Evolutionary conservation across 139 green algal species (phyloP).

Genomic region (Penium margaritaceum): DNA sequence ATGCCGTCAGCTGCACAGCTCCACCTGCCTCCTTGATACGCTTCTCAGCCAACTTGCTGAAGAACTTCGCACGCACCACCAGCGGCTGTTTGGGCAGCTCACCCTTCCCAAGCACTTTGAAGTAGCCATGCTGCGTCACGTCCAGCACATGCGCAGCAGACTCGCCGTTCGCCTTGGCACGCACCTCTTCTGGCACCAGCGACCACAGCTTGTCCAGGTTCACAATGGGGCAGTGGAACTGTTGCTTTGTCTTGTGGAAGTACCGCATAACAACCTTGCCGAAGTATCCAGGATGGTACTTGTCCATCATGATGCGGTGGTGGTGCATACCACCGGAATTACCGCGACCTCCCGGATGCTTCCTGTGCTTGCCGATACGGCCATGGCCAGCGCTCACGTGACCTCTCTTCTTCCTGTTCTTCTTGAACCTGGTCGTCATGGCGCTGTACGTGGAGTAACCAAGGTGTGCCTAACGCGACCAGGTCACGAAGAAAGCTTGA

Average conservation of each 20-base stretch:
- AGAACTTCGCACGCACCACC: slow-evolving; percentile 94
- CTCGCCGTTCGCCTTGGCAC: slow-evolving; percentile 15
- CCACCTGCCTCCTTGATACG: slow-evolving; percentile 97
- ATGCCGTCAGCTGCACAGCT: slow-evolving; percentile 71
- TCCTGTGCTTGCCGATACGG: slow-evolving; percentile 97
- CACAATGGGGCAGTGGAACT: slow-evolving; percentile 89
- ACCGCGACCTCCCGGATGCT: slow-evolving; percentile 93
- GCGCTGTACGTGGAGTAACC: too few species aligned
- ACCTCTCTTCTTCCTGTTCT: slow-evolving; percentile 97
- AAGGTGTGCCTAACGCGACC: too few species aligned
- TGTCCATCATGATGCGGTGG: slow-evolving; percentile 97
- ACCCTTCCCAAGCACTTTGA: slow-evolving; percentile 86
- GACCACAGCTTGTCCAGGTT: slow-evolving; percentile 97
- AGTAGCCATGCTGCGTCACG: slow-evolving; percentile 84
- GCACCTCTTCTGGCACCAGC: slow-evolving; percentile 72
- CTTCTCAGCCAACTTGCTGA: slow-evolving; percentile 91
- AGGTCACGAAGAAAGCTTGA: too few species aligned
- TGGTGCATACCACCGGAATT: slow-evolving; percentile 99
- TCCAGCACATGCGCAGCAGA: slow-evolving; percentile 81
- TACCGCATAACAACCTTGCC: slow-evolving; percentile 91
- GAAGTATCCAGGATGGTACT: slow-evolving; percentile 66
- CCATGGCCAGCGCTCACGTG: slow-evolving; percentile 95
- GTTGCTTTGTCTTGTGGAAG: slow-evolving; percentile 92
- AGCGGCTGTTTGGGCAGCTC: slow-evolving; percentile 84
- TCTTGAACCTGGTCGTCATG: slow-evolving; percentile 65